These are phyloP conservation scores for Lipomyces orientalis DNA, from an alignment of 805 yeast species.

Conservation along the genomic window DNA sequence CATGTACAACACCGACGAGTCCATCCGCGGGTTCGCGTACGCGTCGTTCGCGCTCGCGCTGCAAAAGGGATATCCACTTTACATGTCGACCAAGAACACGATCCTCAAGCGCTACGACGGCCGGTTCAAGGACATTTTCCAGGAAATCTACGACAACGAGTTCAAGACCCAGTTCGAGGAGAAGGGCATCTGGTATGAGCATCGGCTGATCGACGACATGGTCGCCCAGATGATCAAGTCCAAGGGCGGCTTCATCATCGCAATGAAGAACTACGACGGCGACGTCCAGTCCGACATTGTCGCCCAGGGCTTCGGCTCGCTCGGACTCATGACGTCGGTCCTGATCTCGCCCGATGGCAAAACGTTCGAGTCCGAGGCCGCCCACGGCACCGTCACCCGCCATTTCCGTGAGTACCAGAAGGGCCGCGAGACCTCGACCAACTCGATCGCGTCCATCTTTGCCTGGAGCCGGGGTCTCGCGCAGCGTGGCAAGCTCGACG, in stretches of 20 bases:
- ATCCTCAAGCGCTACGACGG: slow-evolving; percentile 94
- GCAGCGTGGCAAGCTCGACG: slow-evolving; percentile 90
- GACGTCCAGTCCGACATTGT: slow-evolving; percentile 96
- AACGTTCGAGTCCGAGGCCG: slow-evolving; percentile 95
- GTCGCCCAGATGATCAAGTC: slow-evolving; percentile 98
- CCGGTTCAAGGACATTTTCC: slow-evolving; percentile 91
- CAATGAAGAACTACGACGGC: slow-evolving; percentile 97
- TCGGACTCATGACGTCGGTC: slow-evolving; percentile 97
- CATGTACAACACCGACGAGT: slow-evolving; percentile 95
- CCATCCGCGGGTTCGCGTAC: slow-evolving; percentile 89
- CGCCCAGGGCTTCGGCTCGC: slow-evolving; percentile 97
- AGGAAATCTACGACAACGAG: slow-evolving; percentile 70
- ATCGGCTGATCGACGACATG: slow-evolving; percentile 96
- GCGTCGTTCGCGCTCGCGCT: slow-evolving; percentile 89
- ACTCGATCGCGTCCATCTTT: slow-evolving; percentile 94
- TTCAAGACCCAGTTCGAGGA: slow-evolving; percentile 76
- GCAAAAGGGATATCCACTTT: slow-evolving; percentile 76
- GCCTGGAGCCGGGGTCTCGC: slow-evolving; percentile 96
- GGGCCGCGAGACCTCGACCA: slow-evolving; percentile 96
- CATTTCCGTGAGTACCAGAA: slow-evolving; percentile 95
- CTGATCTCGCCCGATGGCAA: slow-evolving; percentile 95
- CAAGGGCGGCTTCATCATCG: slow-evolving; percentile 91
- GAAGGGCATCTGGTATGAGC: slow-evolving; percentile 93
- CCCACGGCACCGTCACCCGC: slow-evolving; percentile 99
- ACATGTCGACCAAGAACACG: slow-evolving; percentile 91